Conservation (phyloP, 768 basidiomycete species). For the Auriscalpium orientale region DNA sequence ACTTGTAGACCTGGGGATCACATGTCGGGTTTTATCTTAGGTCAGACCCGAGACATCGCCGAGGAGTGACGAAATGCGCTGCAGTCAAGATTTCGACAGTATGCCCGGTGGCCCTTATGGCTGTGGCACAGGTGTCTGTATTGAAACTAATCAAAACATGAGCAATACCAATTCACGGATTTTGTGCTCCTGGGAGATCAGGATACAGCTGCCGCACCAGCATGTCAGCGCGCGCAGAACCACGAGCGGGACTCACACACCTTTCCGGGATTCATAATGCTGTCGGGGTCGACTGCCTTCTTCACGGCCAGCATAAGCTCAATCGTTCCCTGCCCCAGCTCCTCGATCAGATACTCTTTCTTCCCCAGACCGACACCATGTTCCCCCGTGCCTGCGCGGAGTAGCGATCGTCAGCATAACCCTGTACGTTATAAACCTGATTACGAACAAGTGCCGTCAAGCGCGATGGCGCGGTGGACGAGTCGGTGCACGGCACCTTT, state of each 20-base stretch:
- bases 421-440: not conserved
- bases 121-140: too few species aligned
- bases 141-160: too few species aligned
- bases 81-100: too few species aligned
- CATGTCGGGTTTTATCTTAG: too few species aligned
- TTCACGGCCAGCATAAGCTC: conserved; percentile 85
- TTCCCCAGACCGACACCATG: conserved; percentile 88
- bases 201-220: too few species aligned
- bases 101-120: too few species aligned
- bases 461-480: conserved; percentile 58
- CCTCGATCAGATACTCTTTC: conserved; percentile 75
- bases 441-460: conserved; percentile 70
- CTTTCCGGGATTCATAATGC: conserved; percentile 85
- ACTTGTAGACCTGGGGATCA: too few species aligned
- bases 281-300: conserved; percentile 65
- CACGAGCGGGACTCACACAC: conserved; percentile 1
- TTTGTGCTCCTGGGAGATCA: too few species aligned
- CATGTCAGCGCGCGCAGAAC: too few species aligned
- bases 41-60: too few species aligned
- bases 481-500: conserved; percentile 61
- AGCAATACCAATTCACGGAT: too few species aligned
- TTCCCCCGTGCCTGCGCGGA: conserved; percentile 67
- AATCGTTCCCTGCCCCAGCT: conserved; percentile 78
- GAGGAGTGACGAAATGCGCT: too few species aligned
- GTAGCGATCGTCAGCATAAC: not conserved